Evolutionary conservation across 106 monocot species (phyloP).

Genomic region (Dioscorea zingiberensis): DNA sequence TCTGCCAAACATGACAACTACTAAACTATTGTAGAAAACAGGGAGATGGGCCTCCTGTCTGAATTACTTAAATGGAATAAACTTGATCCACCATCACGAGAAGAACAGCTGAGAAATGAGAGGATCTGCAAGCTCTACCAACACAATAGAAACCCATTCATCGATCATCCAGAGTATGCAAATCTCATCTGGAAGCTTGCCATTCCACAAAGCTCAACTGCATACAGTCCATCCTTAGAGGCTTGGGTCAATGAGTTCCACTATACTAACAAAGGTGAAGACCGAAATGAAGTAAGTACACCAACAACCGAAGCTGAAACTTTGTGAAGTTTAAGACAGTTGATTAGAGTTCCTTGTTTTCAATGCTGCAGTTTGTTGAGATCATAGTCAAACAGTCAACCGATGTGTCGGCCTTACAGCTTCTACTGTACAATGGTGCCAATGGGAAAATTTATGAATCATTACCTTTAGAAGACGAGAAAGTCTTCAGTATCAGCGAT

Average conservation of each 20-base stretch:
- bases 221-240: background rate
- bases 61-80: conserved; percentile 70
- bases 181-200: conserved; percentile 55
- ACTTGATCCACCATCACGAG: conserved; percentile 71
- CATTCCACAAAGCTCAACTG: background rate
- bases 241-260: conserved; percentile 38
- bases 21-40: conserved; percentile 27
- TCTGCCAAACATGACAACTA: background rate
- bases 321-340: too few species aligned
- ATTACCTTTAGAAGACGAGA: conserved; percentile 12
- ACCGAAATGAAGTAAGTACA: conserved; percentile 32
- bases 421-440: conserved; percentile 38
- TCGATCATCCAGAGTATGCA: conserved; percentile 90
- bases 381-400: conserved; percentile 9
- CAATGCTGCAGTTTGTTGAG: conserved; percentile 33
- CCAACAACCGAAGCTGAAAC: too few species aligned
- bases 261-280: conserved; percentile 33
- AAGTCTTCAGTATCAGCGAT: conserved; percentile 10
- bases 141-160: conserved; percentile 80
- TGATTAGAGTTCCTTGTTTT: background rate
- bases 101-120: conserved; percentile 58
- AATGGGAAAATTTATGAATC: conserved; percentile 24
- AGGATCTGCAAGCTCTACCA: conserved; percentile 71
- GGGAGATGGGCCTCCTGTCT: conserved; percentile 77
- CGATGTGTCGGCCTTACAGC: conserved; percentile 6